Conservation (phyloP, 1,284 basidiomycete genomes). For the Leccinum ponderosum region DNA sequence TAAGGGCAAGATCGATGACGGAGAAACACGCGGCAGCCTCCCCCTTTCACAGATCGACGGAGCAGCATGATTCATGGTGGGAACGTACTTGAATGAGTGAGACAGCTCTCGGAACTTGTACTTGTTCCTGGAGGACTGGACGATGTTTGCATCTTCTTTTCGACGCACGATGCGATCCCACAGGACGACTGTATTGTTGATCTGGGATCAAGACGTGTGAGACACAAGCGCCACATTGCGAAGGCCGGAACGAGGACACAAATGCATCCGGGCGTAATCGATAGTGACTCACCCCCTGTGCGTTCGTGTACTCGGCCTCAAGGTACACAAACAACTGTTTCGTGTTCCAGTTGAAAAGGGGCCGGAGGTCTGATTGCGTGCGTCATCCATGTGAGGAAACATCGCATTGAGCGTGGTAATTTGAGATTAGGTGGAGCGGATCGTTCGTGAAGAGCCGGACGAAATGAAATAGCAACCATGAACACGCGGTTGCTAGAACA, state of each 20-base stretch:
- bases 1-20: constrained; percentile 20
- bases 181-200: constrained; percentile 81
- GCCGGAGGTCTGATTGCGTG: constrained; percentile 59
- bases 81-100: constrained; percentile 75
- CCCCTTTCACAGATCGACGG: constrained; percentile 12
- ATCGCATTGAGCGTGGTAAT: constrained; percentile 17
- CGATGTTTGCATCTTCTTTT: constrained; percentile 72
- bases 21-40: constrained; percentile 22
- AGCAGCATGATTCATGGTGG: constrained; percentile 1
- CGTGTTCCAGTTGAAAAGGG: constrained; percentile 93
- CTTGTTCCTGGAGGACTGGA: constrained; percentile 64
- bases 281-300: constrained; percentile 59
- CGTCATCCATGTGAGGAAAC: constrained; percentile 6
- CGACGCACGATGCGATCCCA: constrained; percentile 89
- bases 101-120: constrained; percentile 81
- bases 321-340: constrained; percentile 90
- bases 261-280: constrained; percentile 8
- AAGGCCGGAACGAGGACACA: constrained; percentile 9
- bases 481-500: constrained; percentile 24
- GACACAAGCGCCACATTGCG: constrained; percentile 7
- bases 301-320: constrained; percentile 75
- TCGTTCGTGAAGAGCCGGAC: constrained; percentile 10
- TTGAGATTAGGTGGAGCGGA: constrained; percentile 13
- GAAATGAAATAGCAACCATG: constrained; percentile 30
- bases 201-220: constrained; percentile 41